phyloP scores from a whole-genome alignment of 2,329 filamentous ascomycete species.

The Fusarium pseudoanthophilum region DNA sequence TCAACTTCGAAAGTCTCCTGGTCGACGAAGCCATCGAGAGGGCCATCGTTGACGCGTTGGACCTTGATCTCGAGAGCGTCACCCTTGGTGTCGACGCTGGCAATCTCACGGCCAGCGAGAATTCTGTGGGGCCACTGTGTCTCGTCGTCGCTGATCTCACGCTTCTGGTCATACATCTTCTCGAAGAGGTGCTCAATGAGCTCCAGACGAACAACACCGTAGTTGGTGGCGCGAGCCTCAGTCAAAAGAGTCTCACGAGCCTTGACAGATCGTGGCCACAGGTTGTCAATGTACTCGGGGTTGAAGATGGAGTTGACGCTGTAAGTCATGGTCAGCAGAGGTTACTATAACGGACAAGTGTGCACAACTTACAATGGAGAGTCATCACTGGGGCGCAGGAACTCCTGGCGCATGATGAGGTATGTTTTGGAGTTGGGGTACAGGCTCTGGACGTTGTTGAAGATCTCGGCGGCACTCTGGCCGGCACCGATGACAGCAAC shows the following conservation, averaged over 20 bases:
- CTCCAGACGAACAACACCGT: conserved; percentile 90
- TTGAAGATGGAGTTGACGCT: conserved; percentile 98
- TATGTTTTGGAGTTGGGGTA: conserved; percentile 85
- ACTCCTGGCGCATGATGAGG: conserved; percentile 84
- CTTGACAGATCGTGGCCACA: conserved; percentile 74
- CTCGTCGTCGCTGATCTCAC: conserved; percentile 75
- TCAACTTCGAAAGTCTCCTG: conserved; percentile 78
- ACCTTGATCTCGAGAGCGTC: conserved; percentile 70
- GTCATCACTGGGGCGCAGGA: conserved; percentile 90
- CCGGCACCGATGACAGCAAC: conserved; percentile 90
- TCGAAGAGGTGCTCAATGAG: conserved; percentile 91
- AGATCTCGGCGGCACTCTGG: conserved; percentile 95
- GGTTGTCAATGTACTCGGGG: conserved; percentile 80
- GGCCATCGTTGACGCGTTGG: conserved; percentile 56
- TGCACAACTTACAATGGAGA: conserved; percentile 82
- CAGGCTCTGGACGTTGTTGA: conserved; percentile 83
- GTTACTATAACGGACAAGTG: not conserved
- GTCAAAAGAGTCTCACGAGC: conserved; percentile 70
- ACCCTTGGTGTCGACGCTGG: conserved; percentile 64
- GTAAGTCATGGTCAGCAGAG: conserved; percentile 42
- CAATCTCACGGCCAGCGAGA: conserved; percentile 73
- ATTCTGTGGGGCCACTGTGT: conserved; percentile 85
- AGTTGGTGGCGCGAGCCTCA: conserved; percentile 88
- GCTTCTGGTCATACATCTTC: conserved; percentile 85
- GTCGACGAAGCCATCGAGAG: conserved; percentile 54